Base-by-base conservation (phyloP, 306 rosid species). In the Calophaca sinica region DNA sequence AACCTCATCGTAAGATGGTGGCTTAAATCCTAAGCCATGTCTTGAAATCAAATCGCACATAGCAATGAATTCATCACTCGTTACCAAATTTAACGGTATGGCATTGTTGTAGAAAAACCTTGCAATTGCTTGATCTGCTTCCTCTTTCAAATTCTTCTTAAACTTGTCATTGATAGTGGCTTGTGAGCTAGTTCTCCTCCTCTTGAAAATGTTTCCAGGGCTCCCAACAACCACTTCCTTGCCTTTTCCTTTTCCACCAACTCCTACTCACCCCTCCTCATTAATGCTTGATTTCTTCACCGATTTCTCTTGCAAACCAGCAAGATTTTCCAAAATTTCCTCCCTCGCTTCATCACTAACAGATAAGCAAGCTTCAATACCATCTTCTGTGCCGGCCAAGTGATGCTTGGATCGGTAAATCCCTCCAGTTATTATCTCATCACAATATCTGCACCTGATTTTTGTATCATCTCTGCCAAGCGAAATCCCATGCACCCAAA, bases 1-100 rank as follows among this genome's bases (percentile, higher is more conserved):
- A 62, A 62, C 13, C 31, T 62, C 48, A 36, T 62, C 12, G 4
- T 5, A 62, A 36, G 67, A 35, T 4, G 48, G 68, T 62, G 68
- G 48, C 48, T 7, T 11, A 62, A 62, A 62, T 8, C 31, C 68
- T 62, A 36, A 7, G 12, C 48, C 68, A 13, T 62, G 31, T 62
- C 68, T 62, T 14, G 48, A 62, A 62, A 62, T 36, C 68, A 36
- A 62, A 3, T 35, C 32, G n/a, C 68, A 62, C 68, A 13, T 36
- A 6, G 3, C 8, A 6, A 7, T 13, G 15, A 62, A 62, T 14
- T 62, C 68, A 15, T 62, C 50, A 62, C 14, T 62, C 14, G 14
- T 39, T 3, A 20, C 33, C 4, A 7, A 50, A 39, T 15, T 9
- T 3, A 39, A 4, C 8, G 8, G 32, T 62, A 62, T 15, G n/a